Conservation (phyloP, 768 basidiomycete species). For the Boletus bicolor region DNA sequence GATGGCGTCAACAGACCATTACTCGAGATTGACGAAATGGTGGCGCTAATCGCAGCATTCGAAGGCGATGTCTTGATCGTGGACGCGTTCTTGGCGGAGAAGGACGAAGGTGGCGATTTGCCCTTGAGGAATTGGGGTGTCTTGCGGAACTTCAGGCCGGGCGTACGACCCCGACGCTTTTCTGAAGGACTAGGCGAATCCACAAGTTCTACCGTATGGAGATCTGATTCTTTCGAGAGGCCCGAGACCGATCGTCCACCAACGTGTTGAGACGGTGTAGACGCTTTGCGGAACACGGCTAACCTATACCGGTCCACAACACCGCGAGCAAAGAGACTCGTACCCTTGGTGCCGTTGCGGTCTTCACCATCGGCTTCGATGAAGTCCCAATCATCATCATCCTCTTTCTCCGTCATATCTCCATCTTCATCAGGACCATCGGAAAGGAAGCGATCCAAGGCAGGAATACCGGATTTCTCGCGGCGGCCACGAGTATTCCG, state of each 20-base stretch:
- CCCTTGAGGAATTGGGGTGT: conserved; percentile 71
- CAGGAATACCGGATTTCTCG: conserved; percentile 81
- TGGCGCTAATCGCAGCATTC: conserved; percentile 37
- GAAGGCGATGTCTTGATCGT: conserved; percentile 41
- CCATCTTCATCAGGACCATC: conserved; percentile 48
- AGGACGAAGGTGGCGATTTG: conserved; percentile 54
- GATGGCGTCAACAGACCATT: conserved; percentile 62
- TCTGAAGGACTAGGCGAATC: conserved; percentile 47
- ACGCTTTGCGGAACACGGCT: conserved; percentile 82
- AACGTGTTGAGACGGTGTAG: conserved; percentile 53
- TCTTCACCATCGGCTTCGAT: conserved; percentile 84
- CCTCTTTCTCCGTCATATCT: conserved; percentile 40
- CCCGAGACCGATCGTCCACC: conserved; percentile 53
- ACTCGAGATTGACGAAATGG: conserved; percentile 38
- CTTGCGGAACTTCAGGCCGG: conserved; percentile 70
- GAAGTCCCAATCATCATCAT: conserved; percentile 92
- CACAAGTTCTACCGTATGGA: conserved; percentile 35
- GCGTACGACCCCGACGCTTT: conserved; percentile 64
- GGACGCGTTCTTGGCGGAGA: conserved; percentile 31
- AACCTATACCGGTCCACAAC: conserved; percentile 86
- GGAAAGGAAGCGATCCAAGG: conserved; percentile 69
- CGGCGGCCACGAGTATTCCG: conserved; percentile 47
- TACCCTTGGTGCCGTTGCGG: conserved; percentile 73
- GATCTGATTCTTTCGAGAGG: conserved; percentile 53
- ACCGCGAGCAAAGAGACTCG: conserved; percentile 85